Evolutionary conservation across 2,329 filamentous ascomycete genomes (phyloP).

Genomic region (Colletotrichum sp.): DNA sequence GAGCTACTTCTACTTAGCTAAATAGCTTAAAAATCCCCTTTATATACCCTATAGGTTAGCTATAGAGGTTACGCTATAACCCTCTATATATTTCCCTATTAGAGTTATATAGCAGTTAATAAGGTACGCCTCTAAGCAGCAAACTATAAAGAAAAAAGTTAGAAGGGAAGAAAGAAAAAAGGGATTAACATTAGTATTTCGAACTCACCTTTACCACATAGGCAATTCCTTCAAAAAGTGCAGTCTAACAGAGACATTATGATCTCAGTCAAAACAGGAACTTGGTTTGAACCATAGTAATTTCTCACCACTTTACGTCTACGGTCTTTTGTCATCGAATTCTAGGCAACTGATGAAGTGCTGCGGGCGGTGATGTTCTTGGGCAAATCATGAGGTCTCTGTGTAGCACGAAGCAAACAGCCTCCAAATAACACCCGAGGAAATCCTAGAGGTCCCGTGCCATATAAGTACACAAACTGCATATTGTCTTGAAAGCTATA

Average conservation of each 20-base stretch:
- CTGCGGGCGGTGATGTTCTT: background rate
- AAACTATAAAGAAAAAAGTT: too few species aligned
- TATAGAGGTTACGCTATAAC: too few species aligned
- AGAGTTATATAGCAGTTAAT: too few species aligned
- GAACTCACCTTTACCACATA: background rate
- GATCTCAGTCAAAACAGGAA: background rate
- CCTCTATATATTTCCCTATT: too few species aligned
- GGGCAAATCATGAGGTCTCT: background rate
- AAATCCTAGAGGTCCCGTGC: background rate
- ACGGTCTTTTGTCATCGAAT: rapidly evolving
- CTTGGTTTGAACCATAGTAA: background rate
- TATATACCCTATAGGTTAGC: too few species aligned
- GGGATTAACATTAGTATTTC: background rate
- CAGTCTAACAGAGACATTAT: background rate
- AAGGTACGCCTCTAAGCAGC: too few species aligned
- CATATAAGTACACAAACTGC: background rate
- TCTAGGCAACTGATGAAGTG: background rate
- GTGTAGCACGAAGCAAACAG: background rate
- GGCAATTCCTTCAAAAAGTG: background rate
- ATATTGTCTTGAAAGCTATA: background rate
- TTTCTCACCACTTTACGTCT: background rate
- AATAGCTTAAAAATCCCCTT: too few species aligned
- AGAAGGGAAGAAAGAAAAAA: too few species aligned
- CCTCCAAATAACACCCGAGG: background rate
- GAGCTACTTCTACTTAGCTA: too few species aligned